These are phyloP conservation scores for Rhizoclosmatium sp. DNA, from an alignment of 192 early-diverging fungal genomes.

Conservation along the genomic window DNA sequence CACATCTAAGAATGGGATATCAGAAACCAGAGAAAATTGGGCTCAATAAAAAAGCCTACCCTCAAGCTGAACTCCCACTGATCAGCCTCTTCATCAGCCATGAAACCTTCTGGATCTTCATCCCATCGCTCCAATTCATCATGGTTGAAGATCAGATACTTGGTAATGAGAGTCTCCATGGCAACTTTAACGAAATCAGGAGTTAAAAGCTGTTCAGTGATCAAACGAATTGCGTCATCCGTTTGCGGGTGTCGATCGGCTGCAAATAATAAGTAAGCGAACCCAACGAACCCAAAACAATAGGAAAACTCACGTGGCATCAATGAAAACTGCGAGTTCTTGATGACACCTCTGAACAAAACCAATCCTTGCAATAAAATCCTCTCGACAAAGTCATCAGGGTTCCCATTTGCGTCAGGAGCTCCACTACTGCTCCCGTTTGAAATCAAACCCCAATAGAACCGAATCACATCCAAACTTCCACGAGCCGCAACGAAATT, in stretches of 20 bases:
- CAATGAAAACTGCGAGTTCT: constrained; percentile 24
- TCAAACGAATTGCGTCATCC: constrained; percentile 1
- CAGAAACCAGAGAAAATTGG: background rate
- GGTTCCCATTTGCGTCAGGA: constrained; percentile 14
- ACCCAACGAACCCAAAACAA: background rate
- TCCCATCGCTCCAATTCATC: constrained; percentile 83
- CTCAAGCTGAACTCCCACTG: constrained; percentile 84
- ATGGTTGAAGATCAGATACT: constrained; percentile 74
- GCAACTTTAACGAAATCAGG: constrained; percentile 69
- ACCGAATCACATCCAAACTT: constrained; percentile 69
- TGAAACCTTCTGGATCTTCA: constrained; percentile 85
- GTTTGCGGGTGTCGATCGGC: constrained; percentile 33
- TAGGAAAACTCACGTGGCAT: background rate
- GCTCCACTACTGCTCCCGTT: constrained; percentile 12
- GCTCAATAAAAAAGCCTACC: constrained; percentile 47
- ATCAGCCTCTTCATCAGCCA: constrained; percentile 80
- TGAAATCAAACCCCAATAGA: constrained; percentile 77
- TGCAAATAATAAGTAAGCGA: background rate
- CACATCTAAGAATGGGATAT: constrained; percentile 62
- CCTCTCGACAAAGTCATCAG: constrained; percentile 26
- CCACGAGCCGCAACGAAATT: constrained; percentile 69
- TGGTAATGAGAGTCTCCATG: constrained; percentile 75
- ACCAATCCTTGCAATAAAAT: constrained; percentile 26
- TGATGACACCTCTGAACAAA: constrained; percentile 14
- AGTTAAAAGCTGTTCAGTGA: constrained; percentile 65